Evolutionary conservation across 2,329 filamentous ascomycete species (phyloP).

Genomic region (Trichophyton equinum): DNA sequence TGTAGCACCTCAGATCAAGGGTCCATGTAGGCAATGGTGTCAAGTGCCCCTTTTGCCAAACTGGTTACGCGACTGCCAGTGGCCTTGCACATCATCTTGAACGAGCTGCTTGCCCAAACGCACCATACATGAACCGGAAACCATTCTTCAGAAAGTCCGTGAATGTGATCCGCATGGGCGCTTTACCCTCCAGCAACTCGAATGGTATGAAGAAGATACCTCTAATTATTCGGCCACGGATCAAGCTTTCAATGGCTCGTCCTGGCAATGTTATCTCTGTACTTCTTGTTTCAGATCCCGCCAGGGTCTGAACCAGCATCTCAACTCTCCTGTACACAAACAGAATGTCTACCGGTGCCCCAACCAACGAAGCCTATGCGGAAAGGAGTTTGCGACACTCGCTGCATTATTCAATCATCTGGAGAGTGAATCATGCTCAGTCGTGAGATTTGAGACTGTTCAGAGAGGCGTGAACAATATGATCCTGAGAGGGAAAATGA

Average conservation of each 20-base stretch:
- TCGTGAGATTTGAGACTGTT: slow-evolving; percentile 31
- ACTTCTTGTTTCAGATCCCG: slow-evolving; percentile 31
- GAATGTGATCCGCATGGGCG: slow-evolving; percentile 36
- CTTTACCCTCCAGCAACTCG: slow-evolving; percentile 43
- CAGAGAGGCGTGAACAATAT: slow-evolving; percentile 18
- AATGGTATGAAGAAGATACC: slow-evolving; percentile 27
- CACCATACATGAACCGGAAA: slow-evolving; percentile 37
- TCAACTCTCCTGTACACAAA: slow-evolving; percentile 23
- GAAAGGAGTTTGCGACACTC: slow-evolving; percentile 27
- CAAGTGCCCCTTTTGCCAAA: slow-evolving; percentile 47
- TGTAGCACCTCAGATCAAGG: slow-evolving; percentile 44
- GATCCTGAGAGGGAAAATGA: slow-evolving; percentile 11
- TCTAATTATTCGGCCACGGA: slow-evolving; percentile 29
- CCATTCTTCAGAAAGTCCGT: slow-evolving; percentile 36
- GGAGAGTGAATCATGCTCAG: slow-evolving; percentile 34
- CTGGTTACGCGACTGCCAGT: slow-evolving; percentile 37
- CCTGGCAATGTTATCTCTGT: slow-evolving; percentile 46
- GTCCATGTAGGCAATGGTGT: slow-evolving; percentile 12
- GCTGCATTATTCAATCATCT: slow-evolving; percentile 35
- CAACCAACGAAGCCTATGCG: slow-evolving; percentile 23
- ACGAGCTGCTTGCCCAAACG: slow-evolving; percentile 38
- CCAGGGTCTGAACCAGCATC: neutral
- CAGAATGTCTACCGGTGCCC: slow-evolving; percentile 36
- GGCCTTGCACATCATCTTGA: slow-evolving; percentile 48
- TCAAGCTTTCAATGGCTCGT: slow-evolving; percentile 34